These are phyloP conservation scores for Aspergillus incahuasiensis DNA, from an alignment of 495 filamentous ascomycete genomes.

Conservation along the genomic window DNA sequence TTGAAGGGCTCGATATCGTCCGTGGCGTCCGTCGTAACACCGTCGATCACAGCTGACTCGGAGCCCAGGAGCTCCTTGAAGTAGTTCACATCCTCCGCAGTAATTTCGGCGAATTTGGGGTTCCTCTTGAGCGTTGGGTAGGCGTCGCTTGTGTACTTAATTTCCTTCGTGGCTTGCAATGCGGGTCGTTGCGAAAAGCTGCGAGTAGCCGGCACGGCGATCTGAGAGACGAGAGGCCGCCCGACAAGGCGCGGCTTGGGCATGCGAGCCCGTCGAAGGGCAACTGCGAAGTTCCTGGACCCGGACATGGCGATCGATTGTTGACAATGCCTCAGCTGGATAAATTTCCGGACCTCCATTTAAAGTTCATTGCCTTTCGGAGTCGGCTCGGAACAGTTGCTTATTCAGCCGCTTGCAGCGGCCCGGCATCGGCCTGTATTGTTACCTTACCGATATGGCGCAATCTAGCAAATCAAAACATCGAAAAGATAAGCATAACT, in stretches of 20 bases:
- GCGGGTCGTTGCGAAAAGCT: conserved; percentile 33
- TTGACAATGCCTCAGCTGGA: background rate
- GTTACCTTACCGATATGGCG: background rate
- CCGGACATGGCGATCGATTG: conserved; percentile 32
- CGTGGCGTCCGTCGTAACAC: conserved; percentile 62
- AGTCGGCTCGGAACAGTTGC: background rate
- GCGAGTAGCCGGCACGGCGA: conserved; percentile 25
- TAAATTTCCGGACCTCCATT: background rate
- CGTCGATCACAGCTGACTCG: conserved; percentile 77
- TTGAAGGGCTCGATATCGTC: conserved; percentile 92
- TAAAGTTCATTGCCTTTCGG: background rate
- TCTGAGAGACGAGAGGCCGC: conserved; percentile 20
- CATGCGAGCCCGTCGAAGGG: conserved; percentile 38
- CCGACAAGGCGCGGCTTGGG: conserved; percentile 28
- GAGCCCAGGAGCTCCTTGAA: conserved; percentile 74
- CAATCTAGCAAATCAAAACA: background rate
- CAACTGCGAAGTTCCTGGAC: conserved; percentile 33
- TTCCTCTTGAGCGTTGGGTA: conserved; percentile 82
- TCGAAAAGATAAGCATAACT: background rate
- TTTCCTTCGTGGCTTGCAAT: conserved; percentile 41
- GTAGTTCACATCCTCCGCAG: conserved; percentile 68
- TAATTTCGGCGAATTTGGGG: conserved; percentile 62
- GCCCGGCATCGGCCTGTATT: conserved; percentile 3
- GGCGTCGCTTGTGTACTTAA: conserved; percentile 74
- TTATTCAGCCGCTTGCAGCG: background rate